Evolutionary conservation across 2,329 filamentous ascomycete species (phyloP), one percentile per base, ranked within the genome.

Genomic region (Venturiaceae sp.): DNA sequence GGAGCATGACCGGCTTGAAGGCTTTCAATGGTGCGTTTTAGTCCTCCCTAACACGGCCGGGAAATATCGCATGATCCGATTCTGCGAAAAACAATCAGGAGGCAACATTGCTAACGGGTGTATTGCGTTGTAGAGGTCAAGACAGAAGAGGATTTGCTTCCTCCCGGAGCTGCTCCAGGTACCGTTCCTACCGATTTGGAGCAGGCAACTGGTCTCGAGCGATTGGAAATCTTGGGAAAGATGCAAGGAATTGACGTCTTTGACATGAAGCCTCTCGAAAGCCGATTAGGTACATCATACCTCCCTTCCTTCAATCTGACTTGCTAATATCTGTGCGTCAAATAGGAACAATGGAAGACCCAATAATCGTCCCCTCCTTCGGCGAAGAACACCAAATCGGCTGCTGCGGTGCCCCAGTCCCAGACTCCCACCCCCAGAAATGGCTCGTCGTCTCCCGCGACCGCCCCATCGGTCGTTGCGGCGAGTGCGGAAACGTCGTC

Each of bases 211-310:
- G 94, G 94, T 88, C 83, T 97, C 61, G 94, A 99, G 82, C 92
- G 94, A 84, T 84, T 99, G 67, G 94, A 99, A 79, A 94, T 99
- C 71, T 82, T 99, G 74, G 94, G 94, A 78, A 99, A 99, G 85
- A 96, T 97, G 88, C 90, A 97, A 82, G 92, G 94, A 66, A 80
- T 96, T 69, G 94, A 99, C 73, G 81, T 97, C 73, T 99, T 99
- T 80, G 92, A 99, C 79, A 96, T 97, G 94, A 87, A 85, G 76
- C 94, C 94, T 63, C 84, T 99, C 68, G 94, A 97, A 74, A 94
- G 88, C 74, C 86, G 94, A 72, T 83, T 83, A 76, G 92, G 92
- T 89, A 81, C 64, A 79, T 19, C 9, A 21, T 7, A 50, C 6
- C 11, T 28, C 44, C 3, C 44, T 54, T 8, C 5, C 3, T 23